Conservation (phyloP, 352 stramenopile genomes). For the Thalassiosira pacifica region DNA sequence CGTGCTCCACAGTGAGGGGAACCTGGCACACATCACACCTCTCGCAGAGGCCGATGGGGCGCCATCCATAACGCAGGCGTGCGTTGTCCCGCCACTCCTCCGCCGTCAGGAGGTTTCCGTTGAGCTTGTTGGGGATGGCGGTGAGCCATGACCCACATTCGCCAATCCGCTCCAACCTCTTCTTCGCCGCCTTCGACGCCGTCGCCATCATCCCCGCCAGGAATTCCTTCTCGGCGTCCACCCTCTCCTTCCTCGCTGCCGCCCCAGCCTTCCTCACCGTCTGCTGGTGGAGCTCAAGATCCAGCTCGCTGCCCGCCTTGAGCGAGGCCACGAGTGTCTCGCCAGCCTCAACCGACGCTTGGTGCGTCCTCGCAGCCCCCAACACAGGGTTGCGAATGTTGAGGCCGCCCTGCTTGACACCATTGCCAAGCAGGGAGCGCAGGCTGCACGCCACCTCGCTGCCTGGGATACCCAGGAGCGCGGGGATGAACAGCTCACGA, state of each 20-base stretch:
- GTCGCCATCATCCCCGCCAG: neutral
- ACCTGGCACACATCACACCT: slow-evolving; percentile 23
- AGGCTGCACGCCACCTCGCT: neutral
- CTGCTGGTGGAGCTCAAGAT: neutral
- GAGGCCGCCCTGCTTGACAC: slow-evolving; percentile 3
- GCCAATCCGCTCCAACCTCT: neutral
- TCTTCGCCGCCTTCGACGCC: neutral
- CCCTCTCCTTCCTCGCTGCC: neutral
- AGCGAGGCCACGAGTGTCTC: neutral
- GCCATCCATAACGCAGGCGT: slow-evolving; percentile 25
- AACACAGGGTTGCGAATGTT: neutral
- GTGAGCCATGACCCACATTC: slow-evolving; percentile 26
- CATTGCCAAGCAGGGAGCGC: neutral
- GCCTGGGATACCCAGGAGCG: neutral
- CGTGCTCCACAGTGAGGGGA: slow-evolving; percentile 37
- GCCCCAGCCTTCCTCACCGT: neutral
- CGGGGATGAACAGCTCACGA: neutral
- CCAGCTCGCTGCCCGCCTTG: neutral
- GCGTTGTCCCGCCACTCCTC: slow-evolving; percentile 47
- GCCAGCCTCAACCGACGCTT: neutral
- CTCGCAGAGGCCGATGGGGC: slow-evolving; percentile 5
- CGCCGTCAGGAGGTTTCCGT: slow-evolving; percentile 27
- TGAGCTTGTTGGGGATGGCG: slow-evolving; percentile 80
- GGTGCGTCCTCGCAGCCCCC: neutral
- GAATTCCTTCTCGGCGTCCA: neutral